Conservation (phyloP, 1,284 basidiomycete species). For the Ustilago tritici region DNA sequence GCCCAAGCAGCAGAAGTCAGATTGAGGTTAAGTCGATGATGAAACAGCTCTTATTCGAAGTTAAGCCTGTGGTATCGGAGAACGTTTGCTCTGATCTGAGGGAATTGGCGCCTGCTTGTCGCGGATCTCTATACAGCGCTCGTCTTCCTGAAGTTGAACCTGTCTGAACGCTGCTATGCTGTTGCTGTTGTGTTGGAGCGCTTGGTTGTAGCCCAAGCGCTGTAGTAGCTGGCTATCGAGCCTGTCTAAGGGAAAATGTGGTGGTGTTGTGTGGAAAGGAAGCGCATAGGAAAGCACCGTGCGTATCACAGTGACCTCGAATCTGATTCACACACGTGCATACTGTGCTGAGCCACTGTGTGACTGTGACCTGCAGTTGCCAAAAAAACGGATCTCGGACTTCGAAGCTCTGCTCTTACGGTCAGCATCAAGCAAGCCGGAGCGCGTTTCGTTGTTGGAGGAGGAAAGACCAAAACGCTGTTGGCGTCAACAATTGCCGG, state of each 20-base stretch:
- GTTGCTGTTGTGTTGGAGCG: not conserved
- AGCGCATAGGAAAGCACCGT: not conserved
- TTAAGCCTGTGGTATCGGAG: not conserved
- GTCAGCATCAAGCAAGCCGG: constrained; percentile 2
- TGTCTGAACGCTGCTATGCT: not conserved
- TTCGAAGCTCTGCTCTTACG: not conserved
- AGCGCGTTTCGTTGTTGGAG: not conserved
- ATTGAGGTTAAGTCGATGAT: not conserved
- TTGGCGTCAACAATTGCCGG: constrained; percentile 3
- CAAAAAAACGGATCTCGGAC: constrained; percentile 16
- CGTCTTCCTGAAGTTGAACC: not conserved
- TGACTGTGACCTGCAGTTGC: not conserved
- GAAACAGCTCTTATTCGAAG: not conserved
- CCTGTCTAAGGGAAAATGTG: not conserved
- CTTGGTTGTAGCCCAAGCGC: not conserved
- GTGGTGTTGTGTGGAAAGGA: not conserved
- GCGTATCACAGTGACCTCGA: constrained; percentile 4
- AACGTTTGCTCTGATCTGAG: not conserved
- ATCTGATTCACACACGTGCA: constrained; percentile 12
- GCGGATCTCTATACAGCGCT: not conserved
- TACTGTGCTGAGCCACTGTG: not conserved
- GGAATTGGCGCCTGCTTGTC: not conserved
- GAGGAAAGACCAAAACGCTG: not conserved
- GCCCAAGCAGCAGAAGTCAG: not conserved
- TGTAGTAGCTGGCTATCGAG: not conserved